Conservation (phyloP, 2,329 filamentous ascomycete genomes). For the Beauveria sp. region DNA sequence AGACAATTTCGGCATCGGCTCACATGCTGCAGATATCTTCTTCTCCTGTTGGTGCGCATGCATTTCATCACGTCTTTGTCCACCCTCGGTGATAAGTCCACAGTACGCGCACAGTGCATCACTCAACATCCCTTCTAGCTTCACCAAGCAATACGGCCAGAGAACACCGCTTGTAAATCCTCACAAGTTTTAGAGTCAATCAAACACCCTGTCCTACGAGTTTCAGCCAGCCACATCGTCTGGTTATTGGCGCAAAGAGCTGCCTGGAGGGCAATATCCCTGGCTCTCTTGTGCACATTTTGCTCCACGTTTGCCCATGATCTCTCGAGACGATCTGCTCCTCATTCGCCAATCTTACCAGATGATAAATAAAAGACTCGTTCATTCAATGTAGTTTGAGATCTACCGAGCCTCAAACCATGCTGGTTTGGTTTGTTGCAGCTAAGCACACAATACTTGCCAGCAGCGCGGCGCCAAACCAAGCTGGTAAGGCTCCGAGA, state of each 20-base stretch:
- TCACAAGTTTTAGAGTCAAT: not conserved
- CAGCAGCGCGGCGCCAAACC: not conserved
- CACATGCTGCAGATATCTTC: no score
- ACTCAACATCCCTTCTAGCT: not conserved
- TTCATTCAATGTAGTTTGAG: not conserved
- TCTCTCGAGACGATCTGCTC: not conserved
- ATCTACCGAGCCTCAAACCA: not conserved
- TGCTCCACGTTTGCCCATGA: no score
- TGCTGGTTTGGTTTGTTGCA: not conserved
- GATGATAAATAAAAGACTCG: not conserved
- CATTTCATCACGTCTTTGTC: not conserved
- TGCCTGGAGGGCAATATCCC: not conserved
- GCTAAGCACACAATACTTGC: not conserved
- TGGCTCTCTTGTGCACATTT: no score
- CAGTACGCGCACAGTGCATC: not conserved
- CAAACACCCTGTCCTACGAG: not conserved
- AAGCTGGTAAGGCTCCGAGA: conserved; percentile 2
- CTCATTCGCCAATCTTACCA: not conserved
- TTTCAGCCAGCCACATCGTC: not conserved
- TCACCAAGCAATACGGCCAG: not conserved
- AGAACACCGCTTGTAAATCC: no score
- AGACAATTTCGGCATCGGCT: not conserved
- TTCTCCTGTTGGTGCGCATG: not conserved
- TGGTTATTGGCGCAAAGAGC: not conserved
- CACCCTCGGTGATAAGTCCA: not conserved